These are phyloP conservation scores for Cicer bijugum DNA, from an alignment of 306 rosid genomes.

Conservation along the genomic window DNA sequence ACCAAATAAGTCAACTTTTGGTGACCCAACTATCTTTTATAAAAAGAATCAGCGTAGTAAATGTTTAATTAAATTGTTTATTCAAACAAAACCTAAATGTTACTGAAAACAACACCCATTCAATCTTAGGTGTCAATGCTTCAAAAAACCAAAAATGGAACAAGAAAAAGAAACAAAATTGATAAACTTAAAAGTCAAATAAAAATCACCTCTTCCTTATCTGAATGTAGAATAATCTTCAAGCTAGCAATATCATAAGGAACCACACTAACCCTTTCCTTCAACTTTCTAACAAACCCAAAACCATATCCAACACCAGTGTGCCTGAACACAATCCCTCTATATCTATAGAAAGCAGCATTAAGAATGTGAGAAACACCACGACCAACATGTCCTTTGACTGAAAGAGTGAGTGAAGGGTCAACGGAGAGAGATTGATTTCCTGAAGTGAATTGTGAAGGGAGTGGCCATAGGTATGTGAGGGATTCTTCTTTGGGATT, in stretches of 20 bases:
- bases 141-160: conserved; percentile 5
- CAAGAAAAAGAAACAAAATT: not conserved
- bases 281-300: conserved; percentile 46
- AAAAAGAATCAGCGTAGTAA: no score
- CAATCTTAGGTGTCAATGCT: no score
- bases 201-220: conserved; percentile 59
- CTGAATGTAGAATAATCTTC: conserved; percentile 62
- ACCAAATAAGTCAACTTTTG: no score
- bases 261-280: conserved; percentile 41
- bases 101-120: no score
- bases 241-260: conserved; percentile 56
- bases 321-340: conserved; percentile 68
- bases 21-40: no score
- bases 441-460: conserved; percentile 68
- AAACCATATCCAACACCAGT: conserved; percentile 32
- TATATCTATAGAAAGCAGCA: conserved; percentile 78
- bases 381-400: conserved; percentile 60
- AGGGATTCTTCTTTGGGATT: conserved; percentile 44
- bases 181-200: not conserved
- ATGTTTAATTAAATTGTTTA: no score
- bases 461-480: conserved; percentile 87
- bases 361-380: conserved; percentile 55
- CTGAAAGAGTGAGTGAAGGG: conserved; percentile 63
- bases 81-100: no score
- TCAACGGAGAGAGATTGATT: conserved; percentile 66